phyloP scores from a whole-genome alignment of 1,284 basidiomycete species.

The Neonothopanus nambi region DNA sequence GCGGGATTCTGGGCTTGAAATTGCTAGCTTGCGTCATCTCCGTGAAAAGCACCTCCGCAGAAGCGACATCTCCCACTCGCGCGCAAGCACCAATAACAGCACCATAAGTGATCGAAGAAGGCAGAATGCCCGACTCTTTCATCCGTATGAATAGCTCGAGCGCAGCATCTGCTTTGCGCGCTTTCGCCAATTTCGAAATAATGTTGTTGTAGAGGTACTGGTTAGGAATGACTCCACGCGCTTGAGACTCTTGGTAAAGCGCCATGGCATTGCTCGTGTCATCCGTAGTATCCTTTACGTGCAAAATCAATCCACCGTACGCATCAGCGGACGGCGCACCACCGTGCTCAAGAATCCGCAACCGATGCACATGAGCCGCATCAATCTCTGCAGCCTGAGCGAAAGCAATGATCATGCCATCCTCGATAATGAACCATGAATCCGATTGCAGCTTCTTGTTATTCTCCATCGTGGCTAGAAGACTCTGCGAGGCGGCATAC shows the following conservation, averaged over 20 bases:
- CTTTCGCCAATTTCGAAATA: slow-evolving; percentile 92
- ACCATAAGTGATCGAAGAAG: slow-evolving; percentile 92
- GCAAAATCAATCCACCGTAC: slow-evolving; percentile 87
- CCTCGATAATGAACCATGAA: slow-evolving; percentile 81
- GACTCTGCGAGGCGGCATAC: slow-evolving; percentile 72
- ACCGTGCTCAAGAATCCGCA: slow-evolving; percentile 77
- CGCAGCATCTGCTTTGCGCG: slow-evolving; percentile 87
- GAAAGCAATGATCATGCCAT: slow-evolving; percentile 84
- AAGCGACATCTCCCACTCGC: slow-evolving; percentile 85
- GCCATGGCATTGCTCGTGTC: slow-evolving; percentile 85
- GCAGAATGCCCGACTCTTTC: slow-evolving; percentile 66
- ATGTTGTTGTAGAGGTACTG: slow-evolving; percentile 94
- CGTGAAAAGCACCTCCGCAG: slow-evolving; percentile 81
- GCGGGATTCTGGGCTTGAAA: slow-evolving; percentile 90
- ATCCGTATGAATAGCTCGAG: slow-evolving; percentile 85
- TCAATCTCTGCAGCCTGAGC: slow-evolving; percentile 82
- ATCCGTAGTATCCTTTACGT: slow-evolving; percentile 90
- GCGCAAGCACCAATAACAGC: slow-evolving; percentile 94
- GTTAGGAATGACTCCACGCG: slow-evolving; percentile 72
- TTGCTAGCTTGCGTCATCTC: slow-evolving; percentile 80
- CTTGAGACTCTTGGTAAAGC: slow-evolving; percentile 81
- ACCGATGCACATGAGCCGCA: slow-evolving; percentile 78
- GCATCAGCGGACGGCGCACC: slow-evolving; percentile 84
- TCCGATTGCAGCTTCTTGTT: slow-evolving; percentile 52
- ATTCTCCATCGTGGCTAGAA: slow-evolving; percentile 46